These are phyloP conservation scores for Russula griseocarnosa DNA, from an alignment of 768 basidiomycete species.

Conservation along the genomic window DNA sequence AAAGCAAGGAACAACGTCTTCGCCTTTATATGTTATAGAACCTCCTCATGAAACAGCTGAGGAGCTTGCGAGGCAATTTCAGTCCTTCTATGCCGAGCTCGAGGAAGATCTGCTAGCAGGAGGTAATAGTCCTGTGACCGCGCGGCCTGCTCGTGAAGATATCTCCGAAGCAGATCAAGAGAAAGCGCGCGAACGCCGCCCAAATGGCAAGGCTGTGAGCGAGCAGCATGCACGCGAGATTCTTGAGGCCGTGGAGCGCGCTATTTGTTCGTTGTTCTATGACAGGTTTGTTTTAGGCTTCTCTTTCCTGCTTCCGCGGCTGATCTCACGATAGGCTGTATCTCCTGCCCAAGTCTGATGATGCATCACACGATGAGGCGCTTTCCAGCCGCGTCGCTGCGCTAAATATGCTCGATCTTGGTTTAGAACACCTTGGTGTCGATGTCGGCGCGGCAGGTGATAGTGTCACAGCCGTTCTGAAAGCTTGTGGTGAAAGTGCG, in stretches of 20 bases:
- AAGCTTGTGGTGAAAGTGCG: constrained; percentile 71
- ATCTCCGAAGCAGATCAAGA: constrained; percentile 29
- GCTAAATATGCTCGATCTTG: constrained; percentile 84
- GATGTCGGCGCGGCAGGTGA: constrained; percentile 54
- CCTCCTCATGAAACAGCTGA: constrained; percentile 47
- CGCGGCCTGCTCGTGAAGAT: constrained; percentile 29
- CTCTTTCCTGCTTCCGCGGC: constrained; percentile 5
- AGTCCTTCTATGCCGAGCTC: constrained; percentile 64
- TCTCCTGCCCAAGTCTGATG: constrained; percentile 66
- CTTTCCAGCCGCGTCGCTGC: constrained; percentile 87
- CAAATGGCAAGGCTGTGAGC: constrained; percentile 33
- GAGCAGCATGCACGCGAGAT: constrained; percentile 47
- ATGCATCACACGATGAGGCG: constrained; percentile 85
- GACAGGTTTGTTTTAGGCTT: constrained; percentile 55
- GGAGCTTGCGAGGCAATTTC: constrained; percentile 52
- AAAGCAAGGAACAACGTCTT: constrained; percentile 16
- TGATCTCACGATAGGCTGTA: constrained; percentile 56
- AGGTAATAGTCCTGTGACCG: constrained; percentile 37
- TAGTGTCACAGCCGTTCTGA: constrained; percentile 60
- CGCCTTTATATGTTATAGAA: constrained; percentile 41
- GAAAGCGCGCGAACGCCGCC: constrained; percentile 19
- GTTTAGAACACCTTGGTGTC: constrained; percentile 85
- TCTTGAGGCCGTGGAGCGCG: constrained; percentile 69
- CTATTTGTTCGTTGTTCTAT: constrained; percentile 72
- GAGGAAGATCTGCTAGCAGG: constrained; percentile 56